Evolutionary conservation across 2,329 filamentous ascomycete genomes (phyloP).

Genomic region (Shiraia sp.): DNA sequence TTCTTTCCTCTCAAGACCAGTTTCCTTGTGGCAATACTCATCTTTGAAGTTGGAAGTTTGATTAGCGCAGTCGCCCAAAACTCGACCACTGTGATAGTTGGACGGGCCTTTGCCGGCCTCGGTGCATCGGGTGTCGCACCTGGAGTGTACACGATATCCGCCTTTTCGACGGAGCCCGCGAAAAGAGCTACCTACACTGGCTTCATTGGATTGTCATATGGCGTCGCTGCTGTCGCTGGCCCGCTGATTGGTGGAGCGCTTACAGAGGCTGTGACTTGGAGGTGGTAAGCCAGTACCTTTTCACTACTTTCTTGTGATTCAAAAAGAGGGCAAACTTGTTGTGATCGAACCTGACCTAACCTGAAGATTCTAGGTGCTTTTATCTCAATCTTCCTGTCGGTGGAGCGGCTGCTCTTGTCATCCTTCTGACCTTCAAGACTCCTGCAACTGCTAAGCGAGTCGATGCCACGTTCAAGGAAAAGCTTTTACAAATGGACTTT

Average conservation of each 20-base stretch:
- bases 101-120: constrained; percentile 44
- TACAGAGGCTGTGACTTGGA: constrained; percentile 42
- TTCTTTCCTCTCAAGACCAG: constrained; percentile 47
- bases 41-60: constrained; percentile 61
- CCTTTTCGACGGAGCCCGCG: constrained; percentile 46
- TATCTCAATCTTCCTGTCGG: constrained; percentile 55
- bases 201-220: constrained; percentile 43
- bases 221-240: constrained; percentile 44
- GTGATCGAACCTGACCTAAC: constrained; percentile 1
- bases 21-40: constrained; percentile 39
- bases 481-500: constrained; percentile 51
- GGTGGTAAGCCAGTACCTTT: constrained; percentile 40
- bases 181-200: constrained; percentile 46
- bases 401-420: constrained; percentile 41
- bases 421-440: constrained; percentile 47
- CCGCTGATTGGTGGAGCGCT: constrained; percentile 50
- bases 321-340: background rate
- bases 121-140: constrained; percentile 43
- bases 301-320: constrained; percentile 7
- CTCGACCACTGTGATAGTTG: constrained; percentile 44
- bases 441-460: constrained; percentile 31
- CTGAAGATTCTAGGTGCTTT: constrained; percentile 30
- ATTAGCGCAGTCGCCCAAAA: constrained; percentile 52
- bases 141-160: constrained; percentile 48
- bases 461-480: constrained; percentile 35